Percentiles rank a stretch among this genome's conserved stretches.
Conservation (phyloP, 306 rosid species). For the Corylus heterophylla region DNA sequence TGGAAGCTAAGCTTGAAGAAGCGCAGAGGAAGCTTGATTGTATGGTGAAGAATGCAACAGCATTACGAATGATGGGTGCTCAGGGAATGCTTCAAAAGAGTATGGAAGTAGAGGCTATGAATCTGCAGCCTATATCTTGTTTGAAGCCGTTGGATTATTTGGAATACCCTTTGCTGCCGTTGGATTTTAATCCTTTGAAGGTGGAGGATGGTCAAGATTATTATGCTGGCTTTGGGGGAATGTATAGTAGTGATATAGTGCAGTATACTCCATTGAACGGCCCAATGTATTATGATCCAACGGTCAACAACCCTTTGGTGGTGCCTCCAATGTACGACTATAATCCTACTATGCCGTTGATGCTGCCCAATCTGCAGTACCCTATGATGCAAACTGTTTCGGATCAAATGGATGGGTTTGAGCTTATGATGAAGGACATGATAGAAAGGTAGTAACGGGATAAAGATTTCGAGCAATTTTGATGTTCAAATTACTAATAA, state of each 20-base stretch:
- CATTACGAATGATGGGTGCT: background rate
- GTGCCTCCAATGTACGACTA: background rate
- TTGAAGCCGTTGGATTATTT: background rate
- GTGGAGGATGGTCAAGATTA: background rate
- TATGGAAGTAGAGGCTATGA: background rate
- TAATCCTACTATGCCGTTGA: background rate
- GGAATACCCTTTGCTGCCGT: background rate
- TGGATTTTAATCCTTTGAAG: background rate
- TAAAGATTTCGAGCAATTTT: too few species aligned
- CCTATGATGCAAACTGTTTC: background rate
- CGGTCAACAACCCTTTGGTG: background rate
- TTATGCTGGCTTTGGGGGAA: background rate
- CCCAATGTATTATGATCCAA: background rate
- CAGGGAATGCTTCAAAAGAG: background rate
- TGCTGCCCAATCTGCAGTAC: background rate
- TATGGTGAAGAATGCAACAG: background rate
- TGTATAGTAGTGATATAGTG: background rate
- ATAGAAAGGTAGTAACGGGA: background rate
- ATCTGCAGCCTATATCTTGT: background rate
- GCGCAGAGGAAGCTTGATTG: background rate
- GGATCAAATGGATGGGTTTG: background rate
- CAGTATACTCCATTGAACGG: background rate
- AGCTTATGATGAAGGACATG: too few species aligned
- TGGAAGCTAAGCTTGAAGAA: constrained; percentile 20
- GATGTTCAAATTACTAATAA: too few species aligned